Conservation (phyloP, 208 protist genomes). For the Leishmania mexicana region DNA sequence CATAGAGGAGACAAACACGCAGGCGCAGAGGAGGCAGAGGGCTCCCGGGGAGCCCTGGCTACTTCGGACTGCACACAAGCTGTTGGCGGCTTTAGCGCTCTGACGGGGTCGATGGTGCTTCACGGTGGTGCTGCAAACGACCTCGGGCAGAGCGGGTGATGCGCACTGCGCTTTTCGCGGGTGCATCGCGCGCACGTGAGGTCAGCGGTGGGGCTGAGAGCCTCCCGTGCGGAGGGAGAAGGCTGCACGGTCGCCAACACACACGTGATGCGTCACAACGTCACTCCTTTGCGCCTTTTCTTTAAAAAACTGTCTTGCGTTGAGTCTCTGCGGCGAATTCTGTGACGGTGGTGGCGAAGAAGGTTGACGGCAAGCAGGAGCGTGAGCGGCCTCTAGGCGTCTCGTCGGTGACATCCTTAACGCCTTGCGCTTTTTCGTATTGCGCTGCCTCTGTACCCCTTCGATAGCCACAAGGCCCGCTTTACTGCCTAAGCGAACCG, state of each 20-base stretch:
- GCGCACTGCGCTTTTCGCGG: not conserved
- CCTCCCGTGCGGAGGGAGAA: not conserved
- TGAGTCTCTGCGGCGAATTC: not conserved
- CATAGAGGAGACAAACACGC: not conserved
- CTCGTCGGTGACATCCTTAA: not conserved
- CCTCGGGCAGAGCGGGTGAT: not conserved
- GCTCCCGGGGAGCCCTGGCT: not conserved
- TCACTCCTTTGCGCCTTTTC: not conserved
- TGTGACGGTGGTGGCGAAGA: not conserved
- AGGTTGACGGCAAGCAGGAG: not conserved
- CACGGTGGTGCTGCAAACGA: not conserved
- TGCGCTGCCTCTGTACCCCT: not conserved
- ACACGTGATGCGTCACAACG: not conserved
- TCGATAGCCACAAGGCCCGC: not conserved
- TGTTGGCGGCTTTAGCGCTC: not conserved
- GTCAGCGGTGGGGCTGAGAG: not conserved
- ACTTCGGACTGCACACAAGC: not conserved
- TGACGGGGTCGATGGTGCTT: not conserved
- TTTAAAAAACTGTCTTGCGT: not conserved
- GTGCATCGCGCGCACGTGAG: not conserved
- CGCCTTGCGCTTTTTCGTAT: not conserved
- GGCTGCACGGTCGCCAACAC: not conserved
- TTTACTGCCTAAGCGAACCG: not conserved
- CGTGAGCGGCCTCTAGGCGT: not conserved
- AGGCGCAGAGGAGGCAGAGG: not conserved